phyloP scores from a whole-genome alignment of 352 stramenopile species.

The Salisapilia sapeloensis region DNA sequence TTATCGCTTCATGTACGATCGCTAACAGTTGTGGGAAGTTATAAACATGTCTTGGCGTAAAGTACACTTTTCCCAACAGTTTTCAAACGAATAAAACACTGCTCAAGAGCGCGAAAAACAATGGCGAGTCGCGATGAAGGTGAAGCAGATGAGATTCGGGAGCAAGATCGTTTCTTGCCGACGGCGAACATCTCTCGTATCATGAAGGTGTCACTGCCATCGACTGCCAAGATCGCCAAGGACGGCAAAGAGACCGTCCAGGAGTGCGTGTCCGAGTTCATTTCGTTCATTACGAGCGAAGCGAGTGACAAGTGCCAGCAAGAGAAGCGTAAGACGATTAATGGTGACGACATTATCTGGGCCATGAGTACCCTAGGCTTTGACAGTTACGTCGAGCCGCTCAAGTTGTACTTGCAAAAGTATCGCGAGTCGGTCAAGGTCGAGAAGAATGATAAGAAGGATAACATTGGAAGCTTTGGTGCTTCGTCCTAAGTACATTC shows the following conservation, averaged over 20 bases:
- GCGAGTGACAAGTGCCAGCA: slow-evolving; percentile 98
- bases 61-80: no score
- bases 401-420: slow-evolving; percentile 98
- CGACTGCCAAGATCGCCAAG: slow-evolving; percentile 99
- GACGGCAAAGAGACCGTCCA: slow-evolving; percentile 99
- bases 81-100: slow-evolving; percentile 6
- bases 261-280: slow-evolving; percentile 99
- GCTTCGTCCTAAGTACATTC: slow-evolving; percentile 48
- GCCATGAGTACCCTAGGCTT: slow-evolving; percentile 99
- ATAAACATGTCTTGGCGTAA: no score
- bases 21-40: no score
- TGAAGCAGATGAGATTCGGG: slow-evolving; percentile 83
- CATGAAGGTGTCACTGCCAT: slow-evolving; percentile 98
- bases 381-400: slow-evolving; percentile 98
- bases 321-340: slow-evolving; percentile 99
- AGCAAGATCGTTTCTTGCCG: slow-evolving; percentile 96
- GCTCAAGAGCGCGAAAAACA: slow-evolving; percentile 2
- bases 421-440: slow-evolving; percentile 92
- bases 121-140: slow-evolving; percentile 76
- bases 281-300: slow-evolving; percentile 99
- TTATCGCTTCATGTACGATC: no score
- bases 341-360: slow-evolving; percentile 99
- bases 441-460: slow-evolving; percentile 85
- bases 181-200: slow-evolving; percentile 99
- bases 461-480: slow-evolving; percentile 76